These are phyloP conservation scores for Globisporangium takayamanum DNA, from an alignment of 352 stramenopile species.

Conservation along the genomic window DNA sequence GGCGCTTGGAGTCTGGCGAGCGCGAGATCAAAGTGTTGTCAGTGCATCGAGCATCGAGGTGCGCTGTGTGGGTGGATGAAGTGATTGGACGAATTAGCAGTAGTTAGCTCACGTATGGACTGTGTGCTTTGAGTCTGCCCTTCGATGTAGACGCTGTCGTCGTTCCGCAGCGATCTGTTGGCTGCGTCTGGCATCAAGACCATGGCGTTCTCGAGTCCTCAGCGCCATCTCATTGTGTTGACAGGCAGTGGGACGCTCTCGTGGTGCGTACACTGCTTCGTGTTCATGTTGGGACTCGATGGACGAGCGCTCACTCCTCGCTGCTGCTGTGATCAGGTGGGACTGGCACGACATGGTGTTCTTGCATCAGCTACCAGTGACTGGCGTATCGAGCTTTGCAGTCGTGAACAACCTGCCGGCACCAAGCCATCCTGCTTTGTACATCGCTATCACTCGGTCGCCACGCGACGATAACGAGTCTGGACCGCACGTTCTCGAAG, in stretches of 20 bases:
- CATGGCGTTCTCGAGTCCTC: constrained; percentile 1
- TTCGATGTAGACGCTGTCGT: not conserved
- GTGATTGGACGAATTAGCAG: not conserved
- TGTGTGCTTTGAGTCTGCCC: too few relatives aligned
- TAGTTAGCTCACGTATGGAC: not conserved
- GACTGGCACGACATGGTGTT: constrained; percentile 26
- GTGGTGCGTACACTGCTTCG: not conserved
- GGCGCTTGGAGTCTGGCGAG: constrained; percentile 5
- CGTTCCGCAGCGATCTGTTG: not conserved
- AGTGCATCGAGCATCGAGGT: constrained; percentile 4
- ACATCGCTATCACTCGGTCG: constrained; percentile 2
- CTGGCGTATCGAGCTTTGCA: constrained; percentile 18
- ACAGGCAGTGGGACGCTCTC: not conserved
- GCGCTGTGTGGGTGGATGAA: not conserved
- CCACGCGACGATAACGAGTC: not conserved
- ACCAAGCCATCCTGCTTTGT: not conserved
- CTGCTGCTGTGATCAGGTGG: constrained; percentile 19
- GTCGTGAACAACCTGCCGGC: not conserved
- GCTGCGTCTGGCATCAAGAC: not conserved
- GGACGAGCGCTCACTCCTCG: too few relatives aligned
- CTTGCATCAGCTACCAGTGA: constrained; percentile 12
- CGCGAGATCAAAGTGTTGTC: not conserved
- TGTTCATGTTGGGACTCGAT: not conserved
- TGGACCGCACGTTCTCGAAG: constrained; percentile 2
- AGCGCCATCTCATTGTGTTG: not conserved